Base-by-base conservation (phyloP, 2,329 filamentous ascomycete species). In the Periconia sp. region DNA sequence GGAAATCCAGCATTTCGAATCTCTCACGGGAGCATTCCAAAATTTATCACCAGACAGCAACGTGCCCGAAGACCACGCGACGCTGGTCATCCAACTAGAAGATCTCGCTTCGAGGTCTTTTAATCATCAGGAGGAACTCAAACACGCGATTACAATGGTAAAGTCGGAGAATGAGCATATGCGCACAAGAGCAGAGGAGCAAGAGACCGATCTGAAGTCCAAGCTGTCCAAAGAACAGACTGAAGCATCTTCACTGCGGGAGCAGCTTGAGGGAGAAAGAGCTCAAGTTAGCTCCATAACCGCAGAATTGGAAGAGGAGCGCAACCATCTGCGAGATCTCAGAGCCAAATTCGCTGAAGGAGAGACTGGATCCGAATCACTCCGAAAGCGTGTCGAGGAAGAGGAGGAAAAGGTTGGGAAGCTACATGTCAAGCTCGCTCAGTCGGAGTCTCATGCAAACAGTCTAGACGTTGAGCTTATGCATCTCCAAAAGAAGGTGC, bases 291-390 rank as follows among this genome's bases (percentile, higher is more conserved):
- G 64, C 2, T 72, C 73, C 0, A 61, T 83, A 23, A 69, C 71
- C 12, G 61, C 73, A 10, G 81, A 84, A 54, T 70, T 85, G n/a
- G 76, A 79, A 2, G 83, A 88, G 42, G 83, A 87, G 46, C 84
- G 88, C 26, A 74, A 79, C 11, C 86, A 94, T 56, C 77, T 95
- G 16, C 81, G 79, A 43, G 76, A 80, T 19, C 73, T 95, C 16
- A 83, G 88, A 43, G 75, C 77, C 12, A 87, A 87, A 65, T 85
- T 95, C 61, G 83, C 87, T 1, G 87, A 92, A 52, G 91, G 89
- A 12, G 89, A 94, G 68, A 91, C 85, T 3, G 90, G 90, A 4
- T 91, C 89, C 0, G 89, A 92, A 67, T 84, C 83, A 19, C 73
- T 96, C 40, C 84, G 88, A 41, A 86, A 86, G 68, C 82, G 85